Conservation (phyloP, 2,329 filamentous ascomycete genomes). For the Hyphodiscus sp. region DNA sequence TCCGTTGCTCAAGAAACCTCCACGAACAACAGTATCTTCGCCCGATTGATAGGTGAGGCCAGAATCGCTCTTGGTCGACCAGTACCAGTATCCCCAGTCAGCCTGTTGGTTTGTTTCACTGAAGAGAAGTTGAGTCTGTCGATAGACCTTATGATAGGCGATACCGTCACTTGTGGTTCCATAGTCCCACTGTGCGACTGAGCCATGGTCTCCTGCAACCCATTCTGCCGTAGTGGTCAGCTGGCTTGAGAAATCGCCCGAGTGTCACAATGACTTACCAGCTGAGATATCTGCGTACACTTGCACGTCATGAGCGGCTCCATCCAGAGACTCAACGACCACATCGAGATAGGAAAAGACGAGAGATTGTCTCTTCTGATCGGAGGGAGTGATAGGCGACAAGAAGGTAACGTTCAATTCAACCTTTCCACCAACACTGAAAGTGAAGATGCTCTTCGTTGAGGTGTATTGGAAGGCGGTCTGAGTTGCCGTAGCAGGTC, state of each 20-base stretch:
- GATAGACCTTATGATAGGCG: slow-evolving; percentile 58
- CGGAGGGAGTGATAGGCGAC: slow-evolving; percentile 61
- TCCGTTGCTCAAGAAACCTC: slow-evolving; percentile 57
- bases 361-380: slow-evolving; percentile 61
- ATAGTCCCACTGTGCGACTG: slow-evolving; percentile 57
- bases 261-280: slow-evolving; percentile 37
- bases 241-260: background rate
- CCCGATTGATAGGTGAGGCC: slow-evolving; percentile 65
- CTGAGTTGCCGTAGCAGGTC: slow-evolving; percentile 48
- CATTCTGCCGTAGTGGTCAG: slow-evolving; percentile 49
- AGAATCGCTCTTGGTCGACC: slow-evolving; percentile 54
- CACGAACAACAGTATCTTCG: slow-evolving; percentile 57
- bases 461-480: slow-evolving; percentile 63
- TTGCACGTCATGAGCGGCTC: slow-evolving; percentile 55
- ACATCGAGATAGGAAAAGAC: slow-evolving; percentile 66
- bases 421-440: slow-evolving; percentile 55
- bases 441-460: slow-evolving; percentile 63
- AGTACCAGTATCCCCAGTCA: slow-evolving; percentile 77
- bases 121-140: slow-evolving; percentile 56
- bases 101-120: slow-evolving; percentile 63
- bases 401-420: slow-evolving; percentile 63
- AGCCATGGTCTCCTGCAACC: slow-evolving; percentile 54
- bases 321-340: slow-evolving; percentile 56
- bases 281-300: slow-evolving; percentile 68
- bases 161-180: slow-evolving; percentile 41